Evolutionary conservation across 352 stramenopile genomes (phyloP).

Genomic region (Thraustochytrium striatum): DNA sequence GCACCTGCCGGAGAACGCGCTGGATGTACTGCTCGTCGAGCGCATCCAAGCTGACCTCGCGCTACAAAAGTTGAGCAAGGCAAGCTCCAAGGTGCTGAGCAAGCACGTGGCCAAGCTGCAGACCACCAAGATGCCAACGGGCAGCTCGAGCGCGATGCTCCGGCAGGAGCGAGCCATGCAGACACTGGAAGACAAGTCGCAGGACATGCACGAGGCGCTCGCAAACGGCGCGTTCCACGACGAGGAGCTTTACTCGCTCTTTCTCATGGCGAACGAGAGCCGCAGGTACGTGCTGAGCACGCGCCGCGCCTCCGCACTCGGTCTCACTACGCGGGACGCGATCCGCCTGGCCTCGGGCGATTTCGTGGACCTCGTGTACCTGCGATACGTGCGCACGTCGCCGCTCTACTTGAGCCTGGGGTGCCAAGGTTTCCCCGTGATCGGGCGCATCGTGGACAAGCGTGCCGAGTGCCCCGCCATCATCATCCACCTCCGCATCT

Average conservation of each 20-base stretch:
- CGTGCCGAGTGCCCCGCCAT: conserved; percentile 12
- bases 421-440: not conserved
- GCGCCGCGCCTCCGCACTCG: conserved; percentile 15
- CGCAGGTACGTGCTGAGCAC: conserved; percentile 4
- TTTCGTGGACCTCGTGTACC: conserved; percentile 25
- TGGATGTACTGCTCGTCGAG: too few relatives aligned
- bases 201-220: too few relatives aligned
- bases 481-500: not conserved
- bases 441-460: not conserved
- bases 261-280: not conserved
- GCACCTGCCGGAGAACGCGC: too few relatives aligned
- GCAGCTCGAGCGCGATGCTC: too few relatives aligned
- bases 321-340: not conserved
- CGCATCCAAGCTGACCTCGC: too few relatives aligned
- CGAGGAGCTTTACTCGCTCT: not conserved
- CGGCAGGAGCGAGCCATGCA: too few relatives aligned
- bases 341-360: conserved; percentile 25
- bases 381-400: conserved; percentile 28
- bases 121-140: too few relatives aligned
- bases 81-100: too few relatives aligned
- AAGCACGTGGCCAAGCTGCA: too few relatives aligned
- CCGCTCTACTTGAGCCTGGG: not conserved
- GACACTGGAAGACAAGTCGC: too few relatives aligned
- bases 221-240: too few relatives aligned
- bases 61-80: too few relatives aligned